Conservation (phyloP, 1,284 basidiomycete genomes). For the Boletus calvinii region DNA sequence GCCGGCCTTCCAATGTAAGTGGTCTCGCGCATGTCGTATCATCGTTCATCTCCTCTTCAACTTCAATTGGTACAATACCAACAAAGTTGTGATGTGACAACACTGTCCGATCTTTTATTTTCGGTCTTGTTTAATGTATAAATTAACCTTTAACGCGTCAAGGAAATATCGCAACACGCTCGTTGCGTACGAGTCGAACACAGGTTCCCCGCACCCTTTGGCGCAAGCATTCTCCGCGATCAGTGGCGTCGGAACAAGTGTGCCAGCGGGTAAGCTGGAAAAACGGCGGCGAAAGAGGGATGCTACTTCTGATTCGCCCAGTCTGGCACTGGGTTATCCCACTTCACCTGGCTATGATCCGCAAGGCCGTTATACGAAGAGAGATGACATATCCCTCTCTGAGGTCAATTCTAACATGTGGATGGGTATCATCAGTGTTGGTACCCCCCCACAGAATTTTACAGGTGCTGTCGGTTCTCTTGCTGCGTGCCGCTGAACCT, state of each 20-base stretch:
- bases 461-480: slow-evolving; percentile 22
- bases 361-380: slow-evolving; percentile 8
- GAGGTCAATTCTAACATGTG: slow-evolving; percentile 36
- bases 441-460: slow-evolving; percentile 40
- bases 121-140: background rate
- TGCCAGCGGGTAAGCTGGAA: slow-evolving; percentile 2
- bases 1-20: slow-evolving; percentile 20
- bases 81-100: background rate
- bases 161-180: slow-evolving; percentile 41
- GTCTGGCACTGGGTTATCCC: too few species aligned
- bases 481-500: background rate
- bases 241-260: background rate
- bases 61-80: background rate
- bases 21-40: background rate
- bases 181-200: slow-evolving; percentile 39
- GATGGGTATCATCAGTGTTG: slow-evolving; percentile 42
- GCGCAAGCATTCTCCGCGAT: slow-evolving; percentile 16
- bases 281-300: slow-evolving; percentile 17
- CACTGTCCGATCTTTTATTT: background rate
- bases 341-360: too few species aligned
- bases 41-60: background rate
- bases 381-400: slow-evolving; percentile 28
- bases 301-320: too few species aligned
- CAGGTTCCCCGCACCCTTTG: slow-evolving; percentile 38
- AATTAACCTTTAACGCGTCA: slow-evolving; percentile 4